Evolutionary conservation across 2,329 filamentous ascomycete genomes (phyloP).

Genomic region (Aschersonia sp.): DNA sequence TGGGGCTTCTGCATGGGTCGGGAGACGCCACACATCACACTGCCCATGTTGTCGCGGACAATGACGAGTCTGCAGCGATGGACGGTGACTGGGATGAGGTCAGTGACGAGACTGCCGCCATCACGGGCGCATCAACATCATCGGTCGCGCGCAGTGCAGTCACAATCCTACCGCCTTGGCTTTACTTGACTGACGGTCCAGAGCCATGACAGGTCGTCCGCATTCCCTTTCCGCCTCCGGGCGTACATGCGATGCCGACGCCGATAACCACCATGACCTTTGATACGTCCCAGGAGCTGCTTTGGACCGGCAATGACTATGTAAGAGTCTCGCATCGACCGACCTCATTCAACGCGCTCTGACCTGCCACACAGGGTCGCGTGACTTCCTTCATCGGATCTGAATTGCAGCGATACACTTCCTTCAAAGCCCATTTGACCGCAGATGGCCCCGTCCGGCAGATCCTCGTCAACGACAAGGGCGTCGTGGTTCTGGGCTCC

Average conservation of each 20-base stretch:
- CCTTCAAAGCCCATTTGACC: conserved; percentile 64
- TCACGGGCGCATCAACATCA: too few relatives aligned
- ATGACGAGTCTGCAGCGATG: conserved; percentile 33
- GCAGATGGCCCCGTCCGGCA: conserved; percentile 73
- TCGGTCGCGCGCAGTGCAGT: too few relatives aligned
- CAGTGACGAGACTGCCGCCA: conserved; percentile 4
- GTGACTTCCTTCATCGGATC: conserved; percentile 78
- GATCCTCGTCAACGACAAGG: conserved; percentile 80
- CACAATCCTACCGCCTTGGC: too few relatives aligned
- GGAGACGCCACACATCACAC: too few relatives aligned
- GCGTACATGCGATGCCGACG: conserved; percentile 53
- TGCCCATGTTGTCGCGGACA: conserved; percentile 5
- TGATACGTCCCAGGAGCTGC: conserved; percentile 73
- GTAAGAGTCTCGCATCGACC: conserved; percentile 32
- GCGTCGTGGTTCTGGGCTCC: conserved; percentile 71
- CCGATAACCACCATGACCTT: conserved; percentile 73
- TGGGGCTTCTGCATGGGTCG: too few relatives aligned
- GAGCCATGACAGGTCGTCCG: conserved; percentile 50
- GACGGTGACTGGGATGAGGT: conserved; percentile 58
- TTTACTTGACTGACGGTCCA: background rate
- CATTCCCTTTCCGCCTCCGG: conserved; percentile 66
- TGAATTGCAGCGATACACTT: conserved; percentile 80
- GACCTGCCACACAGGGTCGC: conserved; percentile 49
- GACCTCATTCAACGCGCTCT: conserved; percentile 6
- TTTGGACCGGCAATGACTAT: conserved; percentile 89